These are phyloP conservation scores for Pleurotus salmoneostramineus DNA, from an alignment of 768 basidiomycete species.

Conservation along the genomic window DNA sequence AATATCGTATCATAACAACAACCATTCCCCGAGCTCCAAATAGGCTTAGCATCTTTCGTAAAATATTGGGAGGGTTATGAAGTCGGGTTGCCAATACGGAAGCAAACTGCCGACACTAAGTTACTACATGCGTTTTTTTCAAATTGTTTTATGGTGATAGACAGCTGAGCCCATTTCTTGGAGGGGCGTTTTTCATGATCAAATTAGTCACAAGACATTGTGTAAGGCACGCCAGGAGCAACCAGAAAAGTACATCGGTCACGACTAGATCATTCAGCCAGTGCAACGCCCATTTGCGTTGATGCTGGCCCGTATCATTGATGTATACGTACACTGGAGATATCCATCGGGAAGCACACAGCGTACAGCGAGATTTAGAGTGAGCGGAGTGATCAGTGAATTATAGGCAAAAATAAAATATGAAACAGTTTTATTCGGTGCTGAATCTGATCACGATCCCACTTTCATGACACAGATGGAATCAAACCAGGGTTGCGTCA, in stretches of 20 bases:
- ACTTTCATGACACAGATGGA: conserved; percentile 8
- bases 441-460: conserved; percentile 9
- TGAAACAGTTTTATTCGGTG: conserved; percentile 4
- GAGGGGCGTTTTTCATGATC: conserved; percentile 8
- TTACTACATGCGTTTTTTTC: not conserved
- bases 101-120: conserved; percentile 4
- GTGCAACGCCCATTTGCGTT: not conserved
- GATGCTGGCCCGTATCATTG: not conserved
- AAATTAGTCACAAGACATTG: conserved; percentile 8
- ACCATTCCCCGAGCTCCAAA: not conserved
- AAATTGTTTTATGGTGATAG: conserved; percentile 7
- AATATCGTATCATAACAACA: not conserved
- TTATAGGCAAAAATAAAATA: not conserved
- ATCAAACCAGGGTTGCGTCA: conserved; percentile 9
- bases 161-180: conserved; percentile 6
- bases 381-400: not conserved
- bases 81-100: conserved; percentile 5
- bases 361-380: too few species aligned
- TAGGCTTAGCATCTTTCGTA: not conserved
- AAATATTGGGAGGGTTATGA: not conserved
- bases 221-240: conserved; percentile 7
- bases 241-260: not conserved
- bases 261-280: not conserved
- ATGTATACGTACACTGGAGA: not conserved
- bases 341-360: not conserved